Evolutionary conservation across 1,139 yeast species (phyloP).

Genomic region (Blastobotrys buckinghamii): DNA sequence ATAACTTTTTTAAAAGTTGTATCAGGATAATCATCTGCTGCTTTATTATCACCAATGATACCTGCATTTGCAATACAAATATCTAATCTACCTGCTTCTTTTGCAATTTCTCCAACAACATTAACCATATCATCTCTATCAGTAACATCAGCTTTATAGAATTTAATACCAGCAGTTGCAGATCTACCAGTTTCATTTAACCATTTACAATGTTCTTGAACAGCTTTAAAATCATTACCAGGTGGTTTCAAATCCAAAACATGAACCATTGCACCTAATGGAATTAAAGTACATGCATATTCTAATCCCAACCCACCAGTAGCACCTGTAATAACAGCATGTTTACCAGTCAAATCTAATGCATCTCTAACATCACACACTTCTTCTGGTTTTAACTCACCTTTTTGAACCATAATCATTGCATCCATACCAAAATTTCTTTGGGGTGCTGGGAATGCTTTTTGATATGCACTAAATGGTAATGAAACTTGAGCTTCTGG

Average conservation of each 20-base stretch:
- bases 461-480: background rate
- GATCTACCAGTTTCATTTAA: slow-evolving; percentile 28
- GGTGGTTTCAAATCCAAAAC: slow-evolving; percentile 57
- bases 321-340: slow-evolving; percentile 75
- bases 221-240: slow-evolving; percentile 42
- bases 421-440: slow-evolving; percentile 4
- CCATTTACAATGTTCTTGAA: slow-evolving; percentile 51
- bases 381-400: background rate
- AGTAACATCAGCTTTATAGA: slow-evolving; percentile 46
- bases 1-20: slow-evolving; percentile 46
- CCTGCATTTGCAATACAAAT: slow-evolving; percentile 74
- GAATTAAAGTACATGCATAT: slow-evolving; percentile 30
- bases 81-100: slow-evolving; percentile 54
- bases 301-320: slow-evolving; percentile 74
- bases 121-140: slow-evolving; percentile 56
- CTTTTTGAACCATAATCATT: slow-evolving; percentile 1
- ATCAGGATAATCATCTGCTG: slow-evolving; percentile 71
- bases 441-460: background rate
- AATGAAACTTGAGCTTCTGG: background rate
- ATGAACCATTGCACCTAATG: slow-evolving; percentile 43
- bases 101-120: slow-evolving; percentile 42
- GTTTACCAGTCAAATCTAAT: slow-evolving; percentile 52
- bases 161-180: slow-evolving; percentile 2
- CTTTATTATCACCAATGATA: slow-evolving; percentile 61
- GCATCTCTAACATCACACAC: slow-evolving; percentile 8